Base-by-base conservation (phyloP, 331 rosid species). In the Rhamnella rubrinervis region DNA sequence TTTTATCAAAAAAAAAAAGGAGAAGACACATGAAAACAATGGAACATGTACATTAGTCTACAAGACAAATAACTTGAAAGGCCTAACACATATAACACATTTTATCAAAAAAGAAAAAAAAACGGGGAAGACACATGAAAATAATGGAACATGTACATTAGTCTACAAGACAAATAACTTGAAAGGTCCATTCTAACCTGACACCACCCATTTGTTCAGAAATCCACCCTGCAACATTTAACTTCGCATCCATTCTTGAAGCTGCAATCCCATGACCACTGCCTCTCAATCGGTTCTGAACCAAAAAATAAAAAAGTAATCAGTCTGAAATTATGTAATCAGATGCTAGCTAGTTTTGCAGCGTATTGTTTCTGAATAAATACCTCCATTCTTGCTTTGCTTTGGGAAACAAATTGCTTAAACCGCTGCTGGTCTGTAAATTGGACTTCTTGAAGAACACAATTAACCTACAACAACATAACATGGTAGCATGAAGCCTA, bases 371-470 rank as follows among this genome's bases (percentile, higher is more conserved):
- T 57, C 23, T 0, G 2, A 7, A 28, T 23, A 67, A 44, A 55
- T 86, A 95, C 98, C 98, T 87, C 97, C 97, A 95, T 95, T 82
- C 91, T 82, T 12, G 98, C 85, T 83, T 83, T 91, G 89, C 97
- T 91, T 77, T 95, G 96, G 71, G 88, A 83, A 68, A 95, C 92
- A 78, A 91, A 91, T 79, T 89, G 98, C 77, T 87, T 95, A 89
- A 95, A 95, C 52, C 98, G 97, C 25, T 89, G 96, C 87, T 87
- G 97, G 73, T 95, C 98, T 49, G 92, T 87, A 73, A 95, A 95
- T 74, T 89, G 98, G 77, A 95, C 98, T 59, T 91, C 97, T 89
- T 89, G 98, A 75, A 95, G 84, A 77, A 95, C 84, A 65, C 87
- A 39, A 73, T 86, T 89, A 68, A 95, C 88, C 98, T 95, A 77